These are phyloP conservation scores for Adenanthera pavonina DNA, from an alignment of 306 rosid genomes.

Conservation along the genomic window DNA sequence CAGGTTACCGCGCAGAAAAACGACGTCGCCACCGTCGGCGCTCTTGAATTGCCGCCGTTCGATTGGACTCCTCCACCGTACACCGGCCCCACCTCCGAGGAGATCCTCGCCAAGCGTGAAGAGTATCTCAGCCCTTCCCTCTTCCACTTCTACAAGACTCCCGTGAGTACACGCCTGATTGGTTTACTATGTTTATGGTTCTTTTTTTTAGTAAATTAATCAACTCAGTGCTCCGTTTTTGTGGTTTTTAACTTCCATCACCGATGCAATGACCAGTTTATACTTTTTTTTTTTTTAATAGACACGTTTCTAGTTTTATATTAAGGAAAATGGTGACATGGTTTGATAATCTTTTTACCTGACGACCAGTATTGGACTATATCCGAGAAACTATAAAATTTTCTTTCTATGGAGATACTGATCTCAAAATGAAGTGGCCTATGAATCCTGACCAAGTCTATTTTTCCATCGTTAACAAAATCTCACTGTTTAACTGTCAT, in stretches of 20 bases:
- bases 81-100: slow-evolving; percentile 63
- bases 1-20: slow-evolving; percentile 37
- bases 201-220: neutral
- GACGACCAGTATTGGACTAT: neutral
- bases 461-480: neutral
- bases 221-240: neutral
- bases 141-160: slow-evolving; percentile 58
- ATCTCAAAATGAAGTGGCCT: neutral
- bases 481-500: neutral
- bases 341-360: neutral
- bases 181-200: no score
- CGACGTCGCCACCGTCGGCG: slow-evolving; percentile 26
- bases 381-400: neutral
- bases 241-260: neutral
- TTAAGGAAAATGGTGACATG: neutral
- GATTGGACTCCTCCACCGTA: slow-evolving; percentile 80
- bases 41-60: slow-evolving; percentile 62
- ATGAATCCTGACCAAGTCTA: neutral
- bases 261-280: neutral
- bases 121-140: slow-evolving; percentile 74
- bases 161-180: slow-evolving; percentile 52
- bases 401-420: neutral
- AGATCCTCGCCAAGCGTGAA: slow-evolving; percentile 79
- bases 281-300: no score
- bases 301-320: neutral